Conservation (phyloP, 1,284 basidiomycete species). For the Fomes fomentarius region DNA sequence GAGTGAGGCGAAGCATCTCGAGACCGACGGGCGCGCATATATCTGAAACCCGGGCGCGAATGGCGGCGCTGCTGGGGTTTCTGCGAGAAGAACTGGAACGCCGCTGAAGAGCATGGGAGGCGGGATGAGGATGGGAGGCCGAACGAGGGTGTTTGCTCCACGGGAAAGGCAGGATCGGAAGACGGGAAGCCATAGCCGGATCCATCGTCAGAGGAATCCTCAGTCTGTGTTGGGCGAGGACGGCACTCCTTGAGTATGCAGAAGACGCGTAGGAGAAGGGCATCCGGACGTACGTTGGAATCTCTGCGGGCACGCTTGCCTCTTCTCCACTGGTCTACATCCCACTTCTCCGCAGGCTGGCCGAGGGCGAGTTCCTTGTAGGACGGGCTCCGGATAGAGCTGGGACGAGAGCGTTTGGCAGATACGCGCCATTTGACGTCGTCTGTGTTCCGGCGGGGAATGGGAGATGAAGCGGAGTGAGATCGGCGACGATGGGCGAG, state of each 20-base stretch:
- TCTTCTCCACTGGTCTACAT: slow-evolving; percentile 53
- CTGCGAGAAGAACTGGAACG: slow-evolving; percentile 57
- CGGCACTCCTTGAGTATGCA: neutral
- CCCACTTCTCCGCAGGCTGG: slow-evolving; percentile 47
- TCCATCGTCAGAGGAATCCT: slow-evolving; percentile 10
- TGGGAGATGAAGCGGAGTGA: slow-evolving; percentile 52
- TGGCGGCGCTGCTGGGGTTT: slow-evolving; percentile 17
- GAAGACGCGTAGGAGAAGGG: neutral
- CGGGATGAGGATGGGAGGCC: slow-evolving; percentile 27
- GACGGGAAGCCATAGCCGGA: neutral
- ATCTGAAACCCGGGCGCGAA: neutral
- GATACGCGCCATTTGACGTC: slow-evolving; percentile 43
- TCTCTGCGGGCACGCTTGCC: slow-evolving; percentile 56
- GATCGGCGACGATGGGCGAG: slow-evolving; percentile 54
- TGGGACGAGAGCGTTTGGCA: slow-evolving; percentile 50
- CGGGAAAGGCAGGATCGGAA: slow-evolving; percentile 20
- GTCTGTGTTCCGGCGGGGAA: slow-evolving; percentile 39
- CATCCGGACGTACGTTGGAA: slow-evolving; percentile 42
- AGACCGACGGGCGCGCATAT: slow-evolving; percentile 12
- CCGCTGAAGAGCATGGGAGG: slow-evolving; percentile 59
- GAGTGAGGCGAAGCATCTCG: slow-evolving; percentile 14
- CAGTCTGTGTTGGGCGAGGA: slow-evolving; percentile 10
- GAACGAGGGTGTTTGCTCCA: slow-evolving; percentile 29
- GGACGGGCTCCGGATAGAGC: slow-evolving; percentile 37
- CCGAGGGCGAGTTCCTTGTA: slow-evolving; percentile 39